phyloP scores from a whole-genome alignment of 2,329 filamentous ascomycete species.

The Sporothrix protearum region DNA sequence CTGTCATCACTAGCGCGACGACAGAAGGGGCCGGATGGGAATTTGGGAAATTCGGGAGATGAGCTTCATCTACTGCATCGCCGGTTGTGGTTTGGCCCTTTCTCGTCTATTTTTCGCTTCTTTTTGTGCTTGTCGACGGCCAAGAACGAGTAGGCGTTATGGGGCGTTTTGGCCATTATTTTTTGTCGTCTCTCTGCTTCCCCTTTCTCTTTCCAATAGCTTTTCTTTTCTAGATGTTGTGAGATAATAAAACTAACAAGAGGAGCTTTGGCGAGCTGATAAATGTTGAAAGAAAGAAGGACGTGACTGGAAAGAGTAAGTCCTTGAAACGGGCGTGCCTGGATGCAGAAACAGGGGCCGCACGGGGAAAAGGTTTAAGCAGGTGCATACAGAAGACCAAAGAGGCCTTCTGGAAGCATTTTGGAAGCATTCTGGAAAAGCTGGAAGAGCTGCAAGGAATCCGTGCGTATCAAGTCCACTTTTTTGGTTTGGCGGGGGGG shows the following conservation, averaged over 20 bases:
- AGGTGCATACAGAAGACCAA: neutral
- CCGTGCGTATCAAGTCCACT: conserved; percentile 9
- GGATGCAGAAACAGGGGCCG: neutral
- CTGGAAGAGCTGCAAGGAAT: neutral
- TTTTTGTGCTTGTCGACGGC: neutral
- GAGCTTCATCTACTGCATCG: conserved; percentile 9
- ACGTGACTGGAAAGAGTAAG: neutral
- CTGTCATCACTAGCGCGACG: neutral
- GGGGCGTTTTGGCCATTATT: neutral
- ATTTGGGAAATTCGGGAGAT: neutral
- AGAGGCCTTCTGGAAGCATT: conserved; percentile 14
- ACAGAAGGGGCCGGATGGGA: neutral
- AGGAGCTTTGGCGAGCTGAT: neutral
- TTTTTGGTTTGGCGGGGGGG: neutral
- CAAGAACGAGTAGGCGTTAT: neutral
- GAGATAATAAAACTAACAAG: neutral
- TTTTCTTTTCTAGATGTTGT: neutral
- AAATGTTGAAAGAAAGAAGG: neutral
- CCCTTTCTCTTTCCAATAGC: neutral
- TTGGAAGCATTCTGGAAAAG: conserved; percentile 5
- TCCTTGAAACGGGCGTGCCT: neutral
- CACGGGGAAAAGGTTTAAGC: neutral
- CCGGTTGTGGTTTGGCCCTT: conserved; percentile 2
- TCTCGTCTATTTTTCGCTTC: neutral
- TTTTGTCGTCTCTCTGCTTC: neutral